Conservation (phyloP, 192 early-diverging fungal species). For the Tieghemiomyces parasiticus region DNA sequence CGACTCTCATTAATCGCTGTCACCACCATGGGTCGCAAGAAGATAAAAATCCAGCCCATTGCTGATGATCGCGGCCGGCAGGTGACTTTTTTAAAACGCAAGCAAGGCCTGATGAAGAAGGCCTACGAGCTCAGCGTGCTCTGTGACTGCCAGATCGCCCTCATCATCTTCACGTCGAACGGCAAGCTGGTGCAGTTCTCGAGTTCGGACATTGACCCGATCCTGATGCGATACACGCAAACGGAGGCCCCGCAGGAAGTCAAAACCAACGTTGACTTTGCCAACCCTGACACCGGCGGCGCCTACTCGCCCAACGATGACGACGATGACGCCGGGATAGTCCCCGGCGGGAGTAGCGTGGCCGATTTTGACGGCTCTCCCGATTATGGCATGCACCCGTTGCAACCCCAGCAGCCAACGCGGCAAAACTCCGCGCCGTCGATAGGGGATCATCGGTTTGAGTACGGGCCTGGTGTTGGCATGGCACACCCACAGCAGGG, state of each 20-base stretch:
- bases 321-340: constrained; percentile 17
- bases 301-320: constrained; percentile 20
- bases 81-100: constrained; percentile 91
- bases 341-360: constrained; percentile 16
- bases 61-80: constrained; percentile 82
- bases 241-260: constrained; percentile 34
- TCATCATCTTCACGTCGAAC: constrained; percentile 88
- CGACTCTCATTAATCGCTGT: too few relatives aligned
- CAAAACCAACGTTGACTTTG: constrained; percentile 37
- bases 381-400: not conserved
- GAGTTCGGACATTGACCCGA: constrained; percentile 84
- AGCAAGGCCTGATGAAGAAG: constrained; percentile 92
- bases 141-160: constrained; percentile 89
- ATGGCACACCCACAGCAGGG: constrained; percentile 2
- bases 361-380: constrained; percentile 10
- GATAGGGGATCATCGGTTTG: constrained; percentile 6
- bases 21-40: constrained; percentile 74
- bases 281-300: constrained; percentile 4
- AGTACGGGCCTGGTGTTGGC: constrained; percentile 2
- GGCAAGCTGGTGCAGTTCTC: constrained; percentile 91
- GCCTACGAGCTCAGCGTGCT: constrained; percentile 88
- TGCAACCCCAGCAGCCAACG: not conserved
- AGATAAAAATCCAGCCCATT: constrained; percentile 86
- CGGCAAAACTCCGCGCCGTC: constrained; percentile 10
- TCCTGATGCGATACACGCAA: constrained; percentile 77